Conservation (phyloP, 2,329 filamentous ascomycete species). For the Calonectria leucothoes region DNA sequence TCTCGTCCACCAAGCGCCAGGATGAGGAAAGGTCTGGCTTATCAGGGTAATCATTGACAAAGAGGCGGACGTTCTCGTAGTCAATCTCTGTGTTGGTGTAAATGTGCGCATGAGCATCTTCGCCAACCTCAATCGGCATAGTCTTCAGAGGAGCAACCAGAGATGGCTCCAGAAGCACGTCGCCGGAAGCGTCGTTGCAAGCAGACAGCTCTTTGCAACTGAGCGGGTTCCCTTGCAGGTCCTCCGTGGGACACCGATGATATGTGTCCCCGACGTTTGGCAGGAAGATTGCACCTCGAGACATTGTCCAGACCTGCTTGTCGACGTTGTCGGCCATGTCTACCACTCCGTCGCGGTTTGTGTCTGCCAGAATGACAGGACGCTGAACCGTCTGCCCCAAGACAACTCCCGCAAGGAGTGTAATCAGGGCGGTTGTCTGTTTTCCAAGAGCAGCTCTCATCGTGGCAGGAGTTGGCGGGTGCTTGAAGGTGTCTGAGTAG, state of each 20-base stretch:
- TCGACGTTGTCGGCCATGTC: constrained; percentile 12
- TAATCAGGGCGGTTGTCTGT: neutral
- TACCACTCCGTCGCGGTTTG: constrained; percentile 29
- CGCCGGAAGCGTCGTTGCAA: constrained; percentile 51
- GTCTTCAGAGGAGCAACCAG: constrained; percentile 48
- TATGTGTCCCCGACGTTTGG: constrained; percentile 30
- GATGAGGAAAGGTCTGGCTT: neutral
- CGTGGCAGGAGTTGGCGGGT: neutral
- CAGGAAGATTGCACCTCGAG: constrained; percentile 28
- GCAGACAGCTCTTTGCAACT: constrained; percentile 38
- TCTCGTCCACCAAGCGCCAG: constrained; percentile 43
- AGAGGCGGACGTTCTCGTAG: constrained; percentile 43
- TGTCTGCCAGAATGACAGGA: constrained; percentile 26
- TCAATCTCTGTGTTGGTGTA: constrained; percentile 17
- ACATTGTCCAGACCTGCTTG: constrained; percentile 18
- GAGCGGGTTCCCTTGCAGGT: constrained; percentile 6
- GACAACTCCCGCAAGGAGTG: neutral
- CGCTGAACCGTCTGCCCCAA: neutral
- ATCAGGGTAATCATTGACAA: constrained; percentile 29
- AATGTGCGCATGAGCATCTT: constrained; percentile 31
- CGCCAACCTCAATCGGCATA: constrained; percentile 37
- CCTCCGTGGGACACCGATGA: constrained; percentile 9
- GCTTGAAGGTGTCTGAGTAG: neutral
- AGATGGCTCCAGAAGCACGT: constrained; percentile 45
- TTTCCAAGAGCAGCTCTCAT: neutral